Percentiles rank a stretch among this genome's conserved stretches.
These are phyloP conservation scores for Suhomyces canberraensis DNA, from an alignment of 805 yeast species.

Conservation along the genomic window DNA sequence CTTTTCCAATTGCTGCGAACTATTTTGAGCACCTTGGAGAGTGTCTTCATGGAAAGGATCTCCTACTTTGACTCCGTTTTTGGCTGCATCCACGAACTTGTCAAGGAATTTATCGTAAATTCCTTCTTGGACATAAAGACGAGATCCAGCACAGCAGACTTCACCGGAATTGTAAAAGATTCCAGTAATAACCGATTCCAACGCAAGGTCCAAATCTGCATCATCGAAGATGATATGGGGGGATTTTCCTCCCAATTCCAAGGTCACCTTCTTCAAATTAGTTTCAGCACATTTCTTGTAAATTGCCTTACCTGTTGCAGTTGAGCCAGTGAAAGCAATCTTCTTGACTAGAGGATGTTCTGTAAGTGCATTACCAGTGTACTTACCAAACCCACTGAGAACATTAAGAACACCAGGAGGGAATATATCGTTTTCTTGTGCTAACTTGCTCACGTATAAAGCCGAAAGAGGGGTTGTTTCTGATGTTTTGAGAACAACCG, in stretches of 20 bases:
- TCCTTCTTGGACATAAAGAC: constrained; percentile 55
- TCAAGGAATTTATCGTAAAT: constrained; percentile 53
- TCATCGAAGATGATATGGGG: constrained; percentile 61
- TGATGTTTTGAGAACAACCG: constrained; percentile 66
- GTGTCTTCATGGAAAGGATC: constrained; percentile 45
- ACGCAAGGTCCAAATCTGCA: constrained; percentile 61
- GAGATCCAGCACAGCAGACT: constrained; percentile 64
- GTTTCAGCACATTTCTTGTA: constrained; percentile 64
- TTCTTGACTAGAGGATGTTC: constrained; percentile 47
- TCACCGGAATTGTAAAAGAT: constrained; percentile 64
- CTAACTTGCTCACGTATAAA: constrained; percentile 54
- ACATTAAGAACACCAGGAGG: constrained; percentile 76
- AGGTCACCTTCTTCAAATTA: constrained; percentile 59
- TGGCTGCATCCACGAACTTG: constrained; percentile 46
- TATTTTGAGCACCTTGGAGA: constrained; percentile 61
- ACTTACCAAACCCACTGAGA: constrained; percentile 63
- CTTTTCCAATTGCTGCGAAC: constrained; percentile 53
- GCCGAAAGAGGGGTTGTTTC: constrained; percentile 74
- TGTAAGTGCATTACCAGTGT: constrained; percentile 67
- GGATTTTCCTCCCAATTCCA: constrained; percentile 74
- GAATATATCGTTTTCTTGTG: constrained; percentile 67
- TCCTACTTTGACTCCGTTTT: constrained; percentile 45
- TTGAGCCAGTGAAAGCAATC: constrained; percentile 55
- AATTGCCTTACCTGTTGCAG: constrained; percentile 59
- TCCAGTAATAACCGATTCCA: constrained; percentile 64